Conservation (phyloP, 495 filamentous ascomycete species). For the Trichoderma orchidacearum region DNA sequence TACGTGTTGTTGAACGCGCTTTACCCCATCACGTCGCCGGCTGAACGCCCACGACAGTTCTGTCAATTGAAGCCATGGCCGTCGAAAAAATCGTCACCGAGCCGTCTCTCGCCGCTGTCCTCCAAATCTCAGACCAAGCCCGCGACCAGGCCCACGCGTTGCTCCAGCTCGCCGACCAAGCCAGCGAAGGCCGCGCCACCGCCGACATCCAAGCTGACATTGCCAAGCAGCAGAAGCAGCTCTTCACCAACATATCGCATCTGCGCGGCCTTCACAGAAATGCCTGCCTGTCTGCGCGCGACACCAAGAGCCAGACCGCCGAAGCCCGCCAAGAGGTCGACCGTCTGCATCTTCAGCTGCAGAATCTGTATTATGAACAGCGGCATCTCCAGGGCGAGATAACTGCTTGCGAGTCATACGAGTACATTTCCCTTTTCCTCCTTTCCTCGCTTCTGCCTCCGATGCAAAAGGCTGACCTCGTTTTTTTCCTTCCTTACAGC, state of each 20-base stretch:
- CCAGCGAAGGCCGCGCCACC: constrained; percentile 18
- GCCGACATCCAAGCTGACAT: constrained; percentile 44
- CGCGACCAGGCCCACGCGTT: constrained; percentile 58
- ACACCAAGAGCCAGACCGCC: constrained; percentile 75
- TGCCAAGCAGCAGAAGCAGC: constrained; percentile 64
- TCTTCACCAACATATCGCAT: constrained; percentile 66
- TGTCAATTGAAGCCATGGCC: constrained; percentile 17
- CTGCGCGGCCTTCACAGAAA: constrained; percentile 72
- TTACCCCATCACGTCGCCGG: no score
- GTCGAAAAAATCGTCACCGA: constrained; percentile 49
- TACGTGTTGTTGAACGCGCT: no score
- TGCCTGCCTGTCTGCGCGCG: constrained; percentile 64
- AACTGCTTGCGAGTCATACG: constrained; percentile 75
- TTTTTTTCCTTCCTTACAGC: constrained; percentile 28
- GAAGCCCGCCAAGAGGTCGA: constrained; percentile 87
- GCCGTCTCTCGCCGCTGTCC: constrained; percentile 48
- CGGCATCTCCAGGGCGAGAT: constrained; percentile 84
- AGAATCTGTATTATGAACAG: constrained; percentile 96
- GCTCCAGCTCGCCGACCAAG: constrained; percentile 43
- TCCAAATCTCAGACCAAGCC: constrained; percentile 49
- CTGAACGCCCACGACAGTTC: no score
- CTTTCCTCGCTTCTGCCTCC: background rate
- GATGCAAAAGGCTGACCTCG: background rate
- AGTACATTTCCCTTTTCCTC: constrained; percentile 42
- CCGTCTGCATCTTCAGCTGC: constrained; percentile 75